Evolutionary conservation across 371 early-diverging fungal genomes (phyloP).

Genomic region (Chytridiales sp.): DNA sequence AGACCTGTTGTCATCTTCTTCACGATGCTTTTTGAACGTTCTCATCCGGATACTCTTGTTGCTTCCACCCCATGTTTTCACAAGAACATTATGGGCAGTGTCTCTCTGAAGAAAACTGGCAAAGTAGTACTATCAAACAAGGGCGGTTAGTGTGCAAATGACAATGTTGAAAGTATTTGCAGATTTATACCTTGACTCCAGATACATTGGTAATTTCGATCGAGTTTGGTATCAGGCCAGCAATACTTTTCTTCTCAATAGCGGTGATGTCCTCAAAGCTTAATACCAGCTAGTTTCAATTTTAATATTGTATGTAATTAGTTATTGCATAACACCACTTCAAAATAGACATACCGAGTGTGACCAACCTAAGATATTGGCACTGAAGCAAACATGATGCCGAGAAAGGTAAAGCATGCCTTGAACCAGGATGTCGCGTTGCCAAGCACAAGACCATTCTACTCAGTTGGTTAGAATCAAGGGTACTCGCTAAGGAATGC

Average conservation of each 20-base stretch:
- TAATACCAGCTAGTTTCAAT: no score
- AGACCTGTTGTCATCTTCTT: conserved; percentile 5
- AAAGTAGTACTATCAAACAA: conserved; percentile 36
- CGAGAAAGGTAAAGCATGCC: conserved; percentile 44
- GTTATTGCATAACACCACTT: no score
- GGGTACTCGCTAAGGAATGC: neutral
- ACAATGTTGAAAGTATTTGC: neutral
- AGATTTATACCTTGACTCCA: conserved; percentile 25
- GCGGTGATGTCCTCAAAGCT: conserved; percentile 38
- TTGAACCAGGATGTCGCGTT: conserved; percentile 48
- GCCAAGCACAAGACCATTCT: conserved; percentile 52
- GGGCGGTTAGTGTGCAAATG: neutral
- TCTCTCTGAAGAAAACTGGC: conserved; percentile 43
- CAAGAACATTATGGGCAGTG: conserved; percentile 23
- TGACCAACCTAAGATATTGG: conserved; percentile 50
- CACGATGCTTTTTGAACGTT: conserved; percentile 12
- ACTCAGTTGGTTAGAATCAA: conserved; percentile 1
- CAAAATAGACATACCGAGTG: conserved; percentile 28
- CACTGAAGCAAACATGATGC: conserved; percentile 35
- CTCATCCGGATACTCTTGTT: conserved; percentile 20
- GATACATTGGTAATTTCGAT: conserved; percentile 33
- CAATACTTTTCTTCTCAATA: conserved; percentile 41
- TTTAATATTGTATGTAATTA: no score
- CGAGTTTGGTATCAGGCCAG: conserved; percentile 45
- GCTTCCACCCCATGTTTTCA: conserved; percentile 31